Evolutionary conservation across 441 rosid genomes (phyloP).

Genomic region (Gossypium schwendimanii): DNA sequence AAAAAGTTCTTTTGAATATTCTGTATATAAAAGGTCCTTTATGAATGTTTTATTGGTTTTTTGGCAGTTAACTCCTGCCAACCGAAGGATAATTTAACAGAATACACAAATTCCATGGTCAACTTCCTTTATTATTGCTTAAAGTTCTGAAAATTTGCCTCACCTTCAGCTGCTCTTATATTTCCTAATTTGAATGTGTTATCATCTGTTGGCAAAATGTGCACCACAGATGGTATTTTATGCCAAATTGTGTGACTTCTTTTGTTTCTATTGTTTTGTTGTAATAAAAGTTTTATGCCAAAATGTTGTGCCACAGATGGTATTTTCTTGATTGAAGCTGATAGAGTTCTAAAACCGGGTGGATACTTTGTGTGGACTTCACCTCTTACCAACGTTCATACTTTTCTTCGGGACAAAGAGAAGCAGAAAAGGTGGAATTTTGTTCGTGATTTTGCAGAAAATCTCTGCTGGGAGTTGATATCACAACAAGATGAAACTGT

Average conservation of each 20-base stretch:
- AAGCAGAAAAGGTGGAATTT: constrained; percentile 65
- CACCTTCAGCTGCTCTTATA: neutral
- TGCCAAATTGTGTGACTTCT: neutral
- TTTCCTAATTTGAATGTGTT: neutral
- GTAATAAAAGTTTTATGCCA: neutral
- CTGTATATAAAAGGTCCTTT: neutral
- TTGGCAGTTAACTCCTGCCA: neutral
- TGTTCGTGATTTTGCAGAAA: constrained; percentile 58
- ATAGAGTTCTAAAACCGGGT: constrained; percentile 82
- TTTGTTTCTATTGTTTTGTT: neutral
- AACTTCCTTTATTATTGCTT: neutral
- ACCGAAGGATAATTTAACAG: neutral
- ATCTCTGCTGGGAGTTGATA: constrained; percentile 83
- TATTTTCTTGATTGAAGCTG: constrained; percentile 63
- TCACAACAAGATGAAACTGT: constrained; percentile 94
- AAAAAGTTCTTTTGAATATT: neutral
- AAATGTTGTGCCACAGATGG: constrained; percentile 51
- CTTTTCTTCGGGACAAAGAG: constrained; percentile 44
- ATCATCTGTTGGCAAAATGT: neutral
- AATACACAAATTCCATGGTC: neutral
- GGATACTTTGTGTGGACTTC: constrained; percentile 95
- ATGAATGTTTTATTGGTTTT: neutral
- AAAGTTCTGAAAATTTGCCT: neutral
- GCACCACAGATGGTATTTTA: too few relatives aligned
- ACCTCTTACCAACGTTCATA: constrained; percentile 55